Percentiles rank a stretch among this genome's conserved stretches.
Evolutionary conservation across 1,284 basidiomycete genomes (phyloP).

Genomic region (Agroathelia rolfsii): DNA sequence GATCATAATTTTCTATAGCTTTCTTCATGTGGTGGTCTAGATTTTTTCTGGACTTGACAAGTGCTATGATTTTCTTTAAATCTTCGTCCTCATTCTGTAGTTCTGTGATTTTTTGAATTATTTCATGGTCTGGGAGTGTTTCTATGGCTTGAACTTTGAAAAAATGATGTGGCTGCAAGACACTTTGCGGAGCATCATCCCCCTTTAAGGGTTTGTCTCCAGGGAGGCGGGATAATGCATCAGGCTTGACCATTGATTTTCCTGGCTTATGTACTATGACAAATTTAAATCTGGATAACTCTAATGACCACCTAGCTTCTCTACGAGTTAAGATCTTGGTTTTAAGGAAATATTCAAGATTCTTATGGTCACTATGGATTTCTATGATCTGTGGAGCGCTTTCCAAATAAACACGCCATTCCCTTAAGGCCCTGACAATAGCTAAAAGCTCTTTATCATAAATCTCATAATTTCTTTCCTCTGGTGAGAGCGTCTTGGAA

Average conservation of each 20-base stretch:
- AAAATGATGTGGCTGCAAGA: no score
- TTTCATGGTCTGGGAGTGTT: no score
- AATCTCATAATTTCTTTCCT: slow-evolving; percentile 26
- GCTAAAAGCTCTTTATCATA: slow-evolving; percentile 28
- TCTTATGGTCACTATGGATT: slow-evolving; percentile 31
- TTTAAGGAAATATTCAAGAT: slow-evolving; percentile 24
- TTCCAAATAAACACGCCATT: slow-evolving; percentile 24
- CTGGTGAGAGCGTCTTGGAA: slow-evolving; percentile 18
- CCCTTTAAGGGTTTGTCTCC: slow-evolving; percentile 26
- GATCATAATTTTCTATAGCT: no score
- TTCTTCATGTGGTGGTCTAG: no score
- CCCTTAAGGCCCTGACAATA: slow-evolving; percentile 23
- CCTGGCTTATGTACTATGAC: slow-evolving; percentile 25
- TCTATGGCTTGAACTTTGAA: no score
- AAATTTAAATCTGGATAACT: slow-evolving; percentile 25
- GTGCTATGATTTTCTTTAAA: no score
- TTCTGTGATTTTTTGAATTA: no score
- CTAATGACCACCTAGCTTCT: slow-evolving; percentile 28
- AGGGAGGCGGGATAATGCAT: slow-evolving; percentile 23
- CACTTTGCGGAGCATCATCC: no score
- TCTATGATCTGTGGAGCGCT: slow-evolving; percentile 20
- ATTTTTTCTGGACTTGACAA: no score
- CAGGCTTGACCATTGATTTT: slow-evolving; percentile 24
- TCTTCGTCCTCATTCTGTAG: no score
- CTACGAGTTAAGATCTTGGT: slow-evolving; percentile 24